Percentiles rank a stretch among this genome's conserved stretches.
Conservation (phyloP, 2,329 filamentous ascomycete species). For the Cercospora sojina region DNA sequence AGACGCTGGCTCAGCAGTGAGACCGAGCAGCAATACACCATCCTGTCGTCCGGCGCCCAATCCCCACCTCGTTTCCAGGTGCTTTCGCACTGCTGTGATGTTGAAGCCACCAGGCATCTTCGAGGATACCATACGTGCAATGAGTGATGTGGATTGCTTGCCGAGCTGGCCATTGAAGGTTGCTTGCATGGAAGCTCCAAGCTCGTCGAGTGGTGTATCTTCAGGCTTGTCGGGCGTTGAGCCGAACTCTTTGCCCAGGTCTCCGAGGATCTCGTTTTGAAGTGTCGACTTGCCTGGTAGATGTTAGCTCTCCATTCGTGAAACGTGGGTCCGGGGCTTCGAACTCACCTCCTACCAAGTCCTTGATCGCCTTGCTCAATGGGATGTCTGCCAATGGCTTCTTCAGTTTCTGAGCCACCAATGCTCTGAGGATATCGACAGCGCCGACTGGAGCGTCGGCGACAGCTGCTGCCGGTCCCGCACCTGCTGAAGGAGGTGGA, state of each 20-base stretch:
- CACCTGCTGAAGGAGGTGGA: constrained; percentile 60
- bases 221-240: constrained; percentile 98
- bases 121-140: constrained; percentile 92
- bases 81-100: constrained; percentile 92
- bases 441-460: constrained; percentile 84
- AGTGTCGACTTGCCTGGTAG: constrained; percentile 87
- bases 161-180: constrained; percentile 99
- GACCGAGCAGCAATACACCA: constrained; percentile 78
- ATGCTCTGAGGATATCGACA: constrained; percentile 80
- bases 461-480: constrained; percentile 83
- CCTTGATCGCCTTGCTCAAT: constrained; percentile 95
- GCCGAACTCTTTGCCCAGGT: constrained; percentile 96
- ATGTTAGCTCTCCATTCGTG: constrained; percentile 1
- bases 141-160: constrained; percentile 90
- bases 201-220: constrained; percentile 92
- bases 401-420: constrained; percentile 97
- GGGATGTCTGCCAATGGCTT: constrained; percentile 87
- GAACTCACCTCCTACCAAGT: constrained; percentile 86
- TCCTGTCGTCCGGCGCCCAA: constrained; percentile 84
- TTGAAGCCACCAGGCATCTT: constrained; percentile 99
- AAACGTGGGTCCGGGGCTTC: not conserved
- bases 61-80: constrained; percentile 92
- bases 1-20: constrained; percentile 88
- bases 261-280: constrained; percentile 97
- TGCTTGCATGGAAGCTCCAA: constrained; percentile 91